Evolutionary conservation across 805 yeast species (phyloP).

Genomic region (Jamesozyma rosinii): DNA sequence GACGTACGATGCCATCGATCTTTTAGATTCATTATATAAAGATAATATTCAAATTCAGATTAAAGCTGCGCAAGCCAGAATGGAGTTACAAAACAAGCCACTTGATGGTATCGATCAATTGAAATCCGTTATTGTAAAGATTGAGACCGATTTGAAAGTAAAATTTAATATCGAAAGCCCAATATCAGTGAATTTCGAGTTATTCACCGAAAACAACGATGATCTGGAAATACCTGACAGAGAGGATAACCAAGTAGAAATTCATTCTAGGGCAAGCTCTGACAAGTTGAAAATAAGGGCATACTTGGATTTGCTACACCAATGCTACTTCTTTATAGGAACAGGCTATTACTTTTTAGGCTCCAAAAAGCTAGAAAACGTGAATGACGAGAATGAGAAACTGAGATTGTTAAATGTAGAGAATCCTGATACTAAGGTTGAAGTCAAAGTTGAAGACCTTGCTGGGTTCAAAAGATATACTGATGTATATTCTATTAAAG

Average conservation of each 20-base stretch:
- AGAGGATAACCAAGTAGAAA: not conserved
- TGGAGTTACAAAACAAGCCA: constrained; percentile 50
- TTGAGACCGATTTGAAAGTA: constrained; percentile 20
- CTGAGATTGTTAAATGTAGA: constrained; percentile 7
- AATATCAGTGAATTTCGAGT: constrained; percentile 4
- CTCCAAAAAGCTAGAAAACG: constrained; percentile 20
- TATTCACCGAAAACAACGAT: not conserved
- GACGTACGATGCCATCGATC: constrained; percentile 46
- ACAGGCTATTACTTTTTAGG: constrained; percentile 27
- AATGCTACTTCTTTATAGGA: constrained; percentile 69
- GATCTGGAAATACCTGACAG: not conserved
- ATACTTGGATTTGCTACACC: constrained; percentile 51
- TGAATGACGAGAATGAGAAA: constrained; percentile 26
- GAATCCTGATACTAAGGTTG: not conserved
- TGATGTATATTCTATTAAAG: constrained; percentile 21
- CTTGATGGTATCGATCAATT: constrained; percentile 42
- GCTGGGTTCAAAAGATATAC: constrained; percentile 8
- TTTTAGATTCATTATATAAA: constrained; percentile 42
- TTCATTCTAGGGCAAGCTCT: not conserved
- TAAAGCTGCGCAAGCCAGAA: constrained; percentile 55
- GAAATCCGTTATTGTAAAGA: constrained; percentile 32
- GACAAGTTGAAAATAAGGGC: constrained; percentile 13
- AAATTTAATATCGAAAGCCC: constrained; percentile 17
- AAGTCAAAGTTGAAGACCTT: not conserved
- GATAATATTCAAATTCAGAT: constrained; percentile 37